Evolutionary conservation across 805 yeast genomes (phyloP).

Genomic region (Starmerella tilneyi): DNA sequence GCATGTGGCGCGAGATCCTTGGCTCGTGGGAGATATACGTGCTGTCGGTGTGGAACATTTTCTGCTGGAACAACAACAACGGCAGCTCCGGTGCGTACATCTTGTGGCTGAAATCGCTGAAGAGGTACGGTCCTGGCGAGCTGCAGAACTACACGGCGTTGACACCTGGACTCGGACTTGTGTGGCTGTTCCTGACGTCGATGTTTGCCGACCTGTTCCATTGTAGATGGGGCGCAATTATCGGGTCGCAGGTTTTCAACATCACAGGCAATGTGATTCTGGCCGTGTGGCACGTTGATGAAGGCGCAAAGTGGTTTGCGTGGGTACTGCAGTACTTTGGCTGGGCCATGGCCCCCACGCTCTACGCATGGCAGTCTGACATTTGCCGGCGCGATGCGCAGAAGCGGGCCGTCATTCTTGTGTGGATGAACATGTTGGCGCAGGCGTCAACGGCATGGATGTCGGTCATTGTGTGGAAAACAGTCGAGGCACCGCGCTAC

Average conservation of each 20-base stretch:
- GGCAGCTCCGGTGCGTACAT: conserved; percentile 47
- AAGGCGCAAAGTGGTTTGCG: conserved; percentile 51
- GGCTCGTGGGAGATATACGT: conserved; percentile 52
- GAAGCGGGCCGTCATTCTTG: conserved; percentile 43
- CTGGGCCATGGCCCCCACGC: conserved; percentile 51
- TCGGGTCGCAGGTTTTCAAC: conserved; percentile 44
- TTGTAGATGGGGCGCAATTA: conserved; percentile 46
- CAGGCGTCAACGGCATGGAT: conserved; percentile 48
- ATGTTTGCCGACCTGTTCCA: conserved; percentile 41
- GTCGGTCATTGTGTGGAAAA: conserved; percentile 38
- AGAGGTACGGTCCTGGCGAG: conserved; percentile 36
- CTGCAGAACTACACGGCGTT: conserved; percentile 44
- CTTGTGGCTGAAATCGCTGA: conserved; percentile 50
- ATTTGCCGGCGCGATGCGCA: conserved; percentile 46
- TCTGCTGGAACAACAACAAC: conserved; percentile 50
- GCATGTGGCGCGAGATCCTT: conserved; percentile 45
- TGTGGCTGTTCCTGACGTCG: conserved; percentile 29
- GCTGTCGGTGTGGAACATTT: conserved; percentile 43
- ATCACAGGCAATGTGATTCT: conserved; percentile 43
- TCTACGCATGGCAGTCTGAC: conserved; percentile 51
- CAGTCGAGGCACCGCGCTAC: conserved; percentile 27
- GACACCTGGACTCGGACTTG: conserved; percentile 49
- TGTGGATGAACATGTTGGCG: conserved; percentile 44
- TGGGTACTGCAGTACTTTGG: conserved; percentile 48
- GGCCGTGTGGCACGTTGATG: conserved; percentile 47